Evolutionary conservation across 148 eudicot genomes (phyloP).

Genomic region (Amaranthus palmeri): DNA sequence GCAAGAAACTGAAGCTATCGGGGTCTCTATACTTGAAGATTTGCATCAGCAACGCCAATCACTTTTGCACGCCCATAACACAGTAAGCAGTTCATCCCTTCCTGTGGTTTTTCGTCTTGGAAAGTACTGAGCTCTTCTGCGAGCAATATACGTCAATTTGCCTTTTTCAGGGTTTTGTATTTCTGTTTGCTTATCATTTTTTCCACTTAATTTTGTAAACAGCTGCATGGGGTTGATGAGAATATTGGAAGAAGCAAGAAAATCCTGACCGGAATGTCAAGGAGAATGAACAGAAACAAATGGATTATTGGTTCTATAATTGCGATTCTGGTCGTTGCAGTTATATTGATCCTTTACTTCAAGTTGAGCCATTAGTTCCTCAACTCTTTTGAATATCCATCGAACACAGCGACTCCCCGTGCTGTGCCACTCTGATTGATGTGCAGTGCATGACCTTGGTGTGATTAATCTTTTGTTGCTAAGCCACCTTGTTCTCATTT

Average conservation of each 20-base stretch:
- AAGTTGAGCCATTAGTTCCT: conserved; percentile 35
- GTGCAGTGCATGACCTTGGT: conserved; percentile 1
- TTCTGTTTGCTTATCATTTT: background rate
- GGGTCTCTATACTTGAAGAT: conserved; percentile 70
- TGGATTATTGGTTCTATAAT: conserved; percentile 50
- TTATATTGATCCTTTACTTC: conserved; percentile 53
- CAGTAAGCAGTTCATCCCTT: conserved; percentile 29
- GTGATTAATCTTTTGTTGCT: conserved; percentile 16
- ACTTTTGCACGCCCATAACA: conserved; percentile 52
- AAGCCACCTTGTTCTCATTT: background rate
- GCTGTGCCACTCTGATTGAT: background rate
- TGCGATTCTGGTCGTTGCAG: conserved; percentile 37
- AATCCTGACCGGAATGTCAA: conserved; percentile 48
- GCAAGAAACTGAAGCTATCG: conserved; percentile 68
- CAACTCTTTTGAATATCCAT: background rate
- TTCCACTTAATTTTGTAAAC: conserved; percentile 11
- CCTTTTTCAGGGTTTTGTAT: background rate
- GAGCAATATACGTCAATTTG: background rate
- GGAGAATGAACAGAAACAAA: conserved; percentile 61
- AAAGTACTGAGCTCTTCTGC: background rate
- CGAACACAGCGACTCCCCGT: too few relatives aligned
- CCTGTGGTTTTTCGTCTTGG: background rate
- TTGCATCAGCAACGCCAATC: conserved; percentile 60
- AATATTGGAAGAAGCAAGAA: conserved; percentile 58
- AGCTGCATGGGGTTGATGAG: conserved; percentile 78